A percentile compares a stretch with the other conserved stretches of the same genome.
These are phyloP conservation scores for Hypoxylon intermedium DNA, from an alignment of 495 filamentous ascomycete genomes.

Conservation along the genomic window DNA sequence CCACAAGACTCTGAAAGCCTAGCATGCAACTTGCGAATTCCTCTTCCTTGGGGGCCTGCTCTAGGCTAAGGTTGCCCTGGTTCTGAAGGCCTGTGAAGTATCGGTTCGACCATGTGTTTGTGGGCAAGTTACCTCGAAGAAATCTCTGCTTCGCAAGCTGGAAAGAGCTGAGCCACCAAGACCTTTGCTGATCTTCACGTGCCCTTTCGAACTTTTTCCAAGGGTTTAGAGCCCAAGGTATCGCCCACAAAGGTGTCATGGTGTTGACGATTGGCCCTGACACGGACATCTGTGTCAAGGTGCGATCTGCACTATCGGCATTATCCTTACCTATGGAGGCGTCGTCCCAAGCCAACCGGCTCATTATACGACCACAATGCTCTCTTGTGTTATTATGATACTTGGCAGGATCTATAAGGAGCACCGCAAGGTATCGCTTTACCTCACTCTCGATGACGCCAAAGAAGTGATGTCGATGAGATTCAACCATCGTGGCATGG, in stretches of 20 bases:
- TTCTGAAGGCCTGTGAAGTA: conserved; percentile 53
- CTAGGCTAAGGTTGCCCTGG: conserved; percentile 46
- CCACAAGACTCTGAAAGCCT: conserved; percentile 56
- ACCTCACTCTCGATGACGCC: conserved; percentile 57
- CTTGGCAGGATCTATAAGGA: conserved; percentile 54
- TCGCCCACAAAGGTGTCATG: conserved; percentile 53
- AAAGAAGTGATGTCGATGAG: conserved; percentile 56
- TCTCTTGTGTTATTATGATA: conserved; percentile 55
- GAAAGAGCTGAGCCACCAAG: conserved; percentile 55
- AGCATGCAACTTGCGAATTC: conserved; percentile 58
- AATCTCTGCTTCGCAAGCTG: conserved; percentile 50
- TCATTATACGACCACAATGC: conserved; percentile 57
- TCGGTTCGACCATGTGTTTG: conserved; percentile 54
- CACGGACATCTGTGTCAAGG: conserved; percentile 57
- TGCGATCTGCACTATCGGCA: conserved; percentile 53
- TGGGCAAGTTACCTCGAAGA: conserved; percentile 46
- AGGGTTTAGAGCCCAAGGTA: conserved; percentile 50
- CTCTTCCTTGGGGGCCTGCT: conserved; percentile 51
- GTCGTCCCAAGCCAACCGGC: conserved; percentile 56
- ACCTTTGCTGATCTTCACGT: conserved; percentile 49
- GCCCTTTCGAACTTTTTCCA: conserved; percentile 55
- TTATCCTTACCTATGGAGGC: conserved; percentile 52
- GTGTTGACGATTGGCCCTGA: conserved; percentile 58
- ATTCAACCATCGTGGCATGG: conserved; percentile 57
- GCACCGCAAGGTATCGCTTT: conserved; percentile 49